A percentile compares a stretch with the other conserved stretches of the same genome.
phyloP scores from a whole-genome alignment of 2,329 filamentous ascomycete genomes.

The Dendrostoma leiphaemia region DNA sequence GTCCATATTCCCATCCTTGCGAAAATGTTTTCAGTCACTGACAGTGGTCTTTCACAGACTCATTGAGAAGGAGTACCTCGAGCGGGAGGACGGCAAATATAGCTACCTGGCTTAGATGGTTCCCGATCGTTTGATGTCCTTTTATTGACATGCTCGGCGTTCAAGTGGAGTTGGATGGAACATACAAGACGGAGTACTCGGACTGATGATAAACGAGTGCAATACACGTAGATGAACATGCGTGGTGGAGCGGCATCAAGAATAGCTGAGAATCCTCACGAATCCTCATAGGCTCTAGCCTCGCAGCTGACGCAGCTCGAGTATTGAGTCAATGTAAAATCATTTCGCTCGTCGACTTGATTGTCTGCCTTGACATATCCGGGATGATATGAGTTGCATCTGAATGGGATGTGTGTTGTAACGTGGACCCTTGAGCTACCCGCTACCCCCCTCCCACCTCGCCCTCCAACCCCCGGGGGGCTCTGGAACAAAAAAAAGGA shows the following conservation, averaged over 20 bases:
- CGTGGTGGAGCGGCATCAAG: background rate
- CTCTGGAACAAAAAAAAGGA: no score
- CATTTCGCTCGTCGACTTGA: no score
- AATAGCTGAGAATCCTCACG: background rate
- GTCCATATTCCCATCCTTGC: slow-evolving; percentile 30
- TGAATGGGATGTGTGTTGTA: no score
- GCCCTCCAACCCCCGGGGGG: no score
- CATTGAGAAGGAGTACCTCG: slow-evolving; percentile 92
- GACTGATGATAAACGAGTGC: background rate
- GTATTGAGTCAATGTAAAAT: no score
- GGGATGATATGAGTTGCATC: no score
- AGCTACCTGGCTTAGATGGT: slow-evolving; percentile 64
- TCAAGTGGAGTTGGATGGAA: background rate
- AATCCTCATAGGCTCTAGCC: no score
- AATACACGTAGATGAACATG: background rate
- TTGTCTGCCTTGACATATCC: no score
- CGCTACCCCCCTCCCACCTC: no score
- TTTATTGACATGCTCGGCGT: background rate
- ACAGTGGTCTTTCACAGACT: slow-evolving; percentile 48
- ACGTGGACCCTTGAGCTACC: no score
- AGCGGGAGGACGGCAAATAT: slow-evolving; percentile 71
- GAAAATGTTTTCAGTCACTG: slow-evolving; percentile 1
- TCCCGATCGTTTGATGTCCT: background rate
- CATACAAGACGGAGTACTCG: background rate
- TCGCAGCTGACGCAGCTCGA: no score